Evolutionary conservation across 768 basidiomycete genomes (phyloP), one percentile per base, ranked within the genome.

Genomic region (Calocera viscosa): DNA sequence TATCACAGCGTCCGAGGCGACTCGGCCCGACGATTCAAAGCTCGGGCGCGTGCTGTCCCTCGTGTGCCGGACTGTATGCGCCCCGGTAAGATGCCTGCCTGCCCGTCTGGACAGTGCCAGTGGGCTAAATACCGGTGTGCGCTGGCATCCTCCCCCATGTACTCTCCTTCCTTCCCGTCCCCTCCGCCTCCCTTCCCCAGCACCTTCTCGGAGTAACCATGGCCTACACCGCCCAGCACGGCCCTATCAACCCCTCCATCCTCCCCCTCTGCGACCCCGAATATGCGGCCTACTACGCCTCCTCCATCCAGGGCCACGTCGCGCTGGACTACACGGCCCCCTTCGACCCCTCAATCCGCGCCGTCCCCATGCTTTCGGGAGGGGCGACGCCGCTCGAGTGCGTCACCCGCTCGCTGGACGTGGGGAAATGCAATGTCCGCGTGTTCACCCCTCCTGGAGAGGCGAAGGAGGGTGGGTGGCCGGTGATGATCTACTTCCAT

Each of bases 401-500:
- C 39, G 39, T 47, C 39, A 34, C 40, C 19, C 3, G n/a, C 39
- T 7, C 17, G 28, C 22, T 40, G 40, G 72, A 78, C 32, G 86
- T 89, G 1, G 86, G 82, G 8, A 77, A 83, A 64, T 83, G 81
- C 66, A 80, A 80, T 34, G 78, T 87, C 34, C 82, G 88, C 33
- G 82, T 83, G 2, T 89, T 86, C 72, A 86, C 84, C 0, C 89
- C 89, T 0, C 41, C 43, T 2, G 77, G 81, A 53, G 83, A 83
- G 0, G 66, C 72, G 1, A 7, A 7, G 0, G 72, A 71, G 1
- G 74, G 73, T 0, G 88, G 88, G 19, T 89, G 88, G 88, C 87
- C 87, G 0, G 81, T 84, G 1, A 82, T 89, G 68, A 80, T 88
- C 49, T 90, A 82, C 80, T 88, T 85, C 73, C 89, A 89, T 69